Conservation (phyloP, 1,284 basidiomycete genomes). For the Cutaneotrichosporon curvatum region DNA sequence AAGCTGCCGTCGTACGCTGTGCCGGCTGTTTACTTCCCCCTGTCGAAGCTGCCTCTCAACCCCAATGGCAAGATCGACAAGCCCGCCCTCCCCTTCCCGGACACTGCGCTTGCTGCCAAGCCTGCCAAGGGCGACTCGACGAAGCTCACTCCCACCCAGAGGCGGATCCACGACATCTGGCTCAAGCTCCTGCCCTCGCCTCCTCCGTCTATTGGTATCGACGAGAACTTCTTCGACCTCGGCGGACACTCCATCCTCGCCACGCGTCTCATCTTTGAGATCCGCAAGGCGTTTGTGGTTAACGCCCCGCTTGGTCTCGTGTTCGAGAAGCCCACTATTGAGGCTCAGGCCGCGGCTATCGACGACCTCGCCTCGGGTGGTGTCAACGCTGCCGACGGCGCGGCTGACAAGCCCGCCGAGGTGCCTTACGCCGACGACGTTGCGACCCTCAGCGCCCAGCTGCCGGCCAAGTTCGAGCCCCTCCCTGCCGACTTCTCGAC, state of each 20-base stretch:
- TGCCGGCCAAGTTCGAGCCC: conserved; percentile 57
- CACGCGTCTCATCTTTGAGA: conserved; percentile 92
- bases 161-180: conserved; percentile 78
- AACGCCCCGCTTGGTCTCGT: conserved; percentile 88
- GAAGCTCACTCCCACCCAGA: conserved; percentile 62
- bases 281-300: conserved; percentile 86
- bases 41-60: conserved; percentile 92
- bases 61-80: conserved; percentile 99
- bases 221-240: conserved; percentile 97
- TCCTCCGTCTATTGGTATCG: conserved; percentile 68
- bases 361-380: conserved; percentile 73
- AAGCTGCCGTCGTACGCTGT: conserved; percentile 92
- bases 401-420: conserved; percentile 24
- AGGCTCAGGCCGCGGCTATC: conserved; percentile 69
- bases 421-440: conserved; percentile 71
- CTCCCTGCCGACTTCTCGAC: conserved; percentile 53
- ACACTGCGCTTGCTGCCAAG: conserved; percentile 70
- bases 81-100: conserved; percentile 95
- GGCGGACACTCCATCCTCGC: conserved; percentile 98
- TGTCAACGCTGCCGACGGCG: conserved; percentile 59
- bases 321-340: conserved; percentile 85
- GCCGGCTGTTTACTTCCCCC: conserved; percentile 88
- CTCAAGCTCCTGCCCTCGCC: conserved; percentile 71
- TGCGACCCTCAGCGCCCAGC: conserved; percentile 55
- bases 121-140: conserved; percentile 42